A percentile compares a stretch with the other conserved stretches of the same genome.
phyloP scores from a whole-genome alignment of 2,329 filamentous ascomycete genomes.

The Phoma herbarum region DNA sequence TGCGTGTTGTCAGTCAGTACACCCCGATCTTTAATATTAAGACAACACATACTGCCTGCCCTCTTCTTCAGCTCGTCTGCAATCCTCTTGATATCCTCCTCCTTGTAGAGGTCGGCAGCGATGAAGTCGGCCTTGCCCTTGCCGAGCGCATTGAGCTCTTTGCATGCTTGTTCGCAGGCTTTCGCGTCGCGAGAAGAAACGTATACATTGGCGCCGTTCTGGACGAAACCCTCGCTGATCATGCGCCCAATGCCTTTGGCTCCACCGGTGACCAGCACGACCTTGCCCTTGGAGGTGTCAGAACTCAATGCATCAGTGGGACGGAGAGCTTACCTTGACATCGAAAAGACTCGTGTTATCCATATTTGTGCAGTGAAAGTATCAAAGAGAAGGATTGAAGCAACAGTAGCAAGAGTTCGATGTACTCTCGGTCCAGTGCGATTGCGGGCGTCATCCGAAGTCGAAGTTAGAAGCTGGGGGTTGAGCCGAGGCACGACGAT shows the following conservation, averaged over 20 bases:
- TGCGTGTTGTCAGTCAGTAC: conserved; percentile 30
- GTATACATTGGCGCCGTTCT: conserved; percentile 73
- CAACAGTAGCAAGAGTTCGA: conserved; percentile 2
- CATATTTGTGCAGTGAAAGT: conserved; percentile 33
- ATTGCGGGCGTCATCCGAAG: conserved; percentile 21
- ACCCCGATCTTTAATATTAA: no score
- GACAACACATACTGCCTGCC: conserved; percentile 58
- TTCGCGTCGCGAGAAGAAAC: conserved; percentile 73
- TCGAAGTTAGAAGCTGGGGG: conserved; percentile 29
- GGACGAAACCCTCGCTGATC: conserved; percentile 72
- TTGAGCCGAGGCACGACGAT: conserved; percentile 35
- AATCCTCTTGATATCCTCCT: conserved; percentile 66
- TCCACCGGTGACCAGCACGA: conserved; percentile 58
- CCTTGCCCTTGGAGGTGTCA: conserved; percentile 47
- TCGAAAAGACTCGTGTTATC: conserved; percentile 49
- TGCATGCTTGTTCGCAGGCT: conserved; percentile 66
- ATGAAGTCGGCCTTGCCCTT: conserved; percentile 68
- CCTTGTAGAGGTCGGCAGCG: conserved; percentile 69
- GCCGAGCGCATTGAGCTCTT: conserved; percentile 64
- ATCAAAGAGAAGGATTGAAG: neutral
- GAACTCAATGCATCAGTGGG: neutral
- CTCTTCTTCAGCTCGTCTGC: conserved; percentile 64
- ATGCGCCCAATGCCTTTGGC: conserved; percentile 71
- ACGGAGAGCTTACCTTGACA: conserved; percentile 42
- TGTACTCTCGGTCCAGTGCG: conserved; percentile 17